These are phyloP conservation scores for Candida anglica DNA, from an alignment of 805 yeast genomes.

Conservation along the genomic window DNA sequence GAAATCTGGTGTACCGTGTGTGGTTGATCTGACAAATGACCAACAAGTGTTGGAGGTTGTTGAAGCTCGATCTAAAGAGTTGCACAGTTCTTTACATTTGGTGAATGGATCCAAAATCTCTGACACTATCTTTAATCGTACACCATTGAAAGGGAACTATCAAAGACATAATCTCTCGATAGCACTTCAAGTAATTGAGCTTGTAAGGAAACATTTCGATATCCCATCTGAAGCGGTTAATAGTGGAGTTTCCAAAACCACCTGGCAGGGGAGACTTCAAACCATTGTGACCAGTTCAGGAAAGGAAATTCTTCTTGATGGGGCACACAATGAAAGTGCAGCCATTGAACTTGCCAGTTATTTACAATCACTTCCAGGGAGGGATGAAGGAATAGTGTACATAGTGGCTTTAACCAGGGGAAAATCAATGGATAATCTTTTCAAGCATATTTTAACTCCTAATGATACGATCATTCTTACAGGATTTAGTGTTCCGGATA, in stretches of 20 bases:
- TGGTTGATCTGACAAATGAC: conserved; percentile 68
- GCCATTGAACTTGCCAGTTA: conserved; percentile 66
- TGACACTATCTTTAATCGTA: conserved; percentile 10
- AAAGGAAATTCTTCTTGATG: conserved; percentile 61
- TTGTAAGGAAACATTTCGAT: conserved; percentile 15
- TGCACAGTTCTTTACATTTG: conserved; percentile 21
- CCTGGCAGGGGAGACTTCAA: conserved; percentile 91
- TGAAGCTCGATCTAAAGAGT: conserved; percentile 24
- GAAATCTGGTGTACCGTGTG: conserved; percentile 55
- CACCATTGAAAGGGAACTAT: conserved; percentile 70
- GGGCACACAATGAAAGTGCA: conserved; percentile 90
- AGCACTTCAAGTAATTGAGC: conserved; percentile 55
- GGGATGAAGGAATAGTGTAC: conserved; percentile 44
- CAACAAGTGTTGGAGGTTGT: conserved; percentile 48
- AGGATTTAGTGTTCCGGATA: conserved; percentile 64
- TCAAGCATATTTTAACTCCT: conserved; percentile 45
- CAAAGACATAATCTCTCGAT: conserved; percentile 68
- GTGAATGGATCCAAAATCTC: conserved; percentile 8
- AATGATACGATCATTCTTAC: conserved; percentile 62
- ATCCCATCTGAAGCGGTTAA: conserved; percentile 34
- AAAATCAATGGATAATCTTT: conserved; percentile 51
- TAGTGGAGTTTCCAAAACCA: conserved; percentile 50
- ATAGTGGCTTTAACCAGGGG: conserved; percentile 76
- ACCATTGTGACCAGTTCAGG: conserved; percentile 14
- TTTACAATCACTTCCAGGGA: conserved; percentile 19